Percentiles rank a stretch among this genome's conserved stretches.
These are phyloP conservation scores for Heliosperma pusillum DNA, from an alignment of 148 eudicot genomes.

Conservation along the genomic window DNA sequence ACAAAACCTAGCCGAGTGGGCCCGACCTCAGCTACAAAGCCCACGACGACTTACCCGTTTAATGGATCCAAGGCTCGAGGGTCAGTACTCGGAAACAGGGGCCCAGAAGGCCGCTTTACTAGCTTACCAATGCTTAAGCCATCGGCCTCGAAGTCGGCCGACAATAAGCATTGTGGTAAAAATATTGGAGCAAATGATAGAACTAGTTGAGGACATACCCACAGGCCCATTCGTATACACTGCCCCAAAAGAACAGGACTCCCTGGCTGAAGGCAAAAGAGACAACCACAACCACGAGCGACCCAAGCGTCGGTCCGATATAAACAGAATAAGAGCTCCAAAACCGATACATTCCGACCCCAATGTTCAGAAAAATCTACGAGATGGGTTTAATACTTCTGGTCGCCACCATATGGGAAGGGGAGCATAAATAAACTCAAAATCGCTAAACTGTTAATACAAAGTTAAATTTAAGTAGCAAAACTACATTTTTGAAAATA, in stretches of 20 bases:
- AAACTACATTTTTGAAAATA: constrained; percentile 1
- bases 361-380: constrained; percentile 29
- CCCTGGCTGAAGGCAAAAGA: constrained; percentile 20
- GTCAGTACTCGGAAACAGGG: constrained; percentile 66
- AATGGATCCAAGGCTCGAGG: constrained; percentile 82
- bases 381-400: constrained; percentile 40
- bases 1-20: constrained; percentile 82
- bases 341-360: constrained; percentile 37
- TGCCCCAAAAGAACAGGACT: constrained; percentile 32
- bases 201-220: constrained; percentile 41
- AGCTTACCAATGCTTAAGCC: constrained; percentile 83
- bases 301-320: constrained; percentile 27
- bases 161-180: constrained; percentile 55
- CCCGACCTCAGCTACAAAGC: constrained; percentile 57
- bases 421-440: constrained; percentile 31
- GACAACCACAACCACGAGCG: constrained; percentile 28
- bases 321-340: constrained; percentile 35
- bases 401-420: constrained; percentile 36
- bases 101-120: constrained; percentile 70
- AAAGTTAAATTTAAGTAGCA: not conserved
- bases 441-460: not conserved
- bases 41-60: constrained; percentile 53
- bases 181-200: constrained; percentile 54
- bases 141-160: constrained; percentile 70
- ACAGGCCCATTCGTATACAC: constrained; percentile 64